Evolutionary conservation across 2,329 filamentous ascomycete genomes (phyloP).

Genomic region (Colletotrichum gigasporum): DNA sequence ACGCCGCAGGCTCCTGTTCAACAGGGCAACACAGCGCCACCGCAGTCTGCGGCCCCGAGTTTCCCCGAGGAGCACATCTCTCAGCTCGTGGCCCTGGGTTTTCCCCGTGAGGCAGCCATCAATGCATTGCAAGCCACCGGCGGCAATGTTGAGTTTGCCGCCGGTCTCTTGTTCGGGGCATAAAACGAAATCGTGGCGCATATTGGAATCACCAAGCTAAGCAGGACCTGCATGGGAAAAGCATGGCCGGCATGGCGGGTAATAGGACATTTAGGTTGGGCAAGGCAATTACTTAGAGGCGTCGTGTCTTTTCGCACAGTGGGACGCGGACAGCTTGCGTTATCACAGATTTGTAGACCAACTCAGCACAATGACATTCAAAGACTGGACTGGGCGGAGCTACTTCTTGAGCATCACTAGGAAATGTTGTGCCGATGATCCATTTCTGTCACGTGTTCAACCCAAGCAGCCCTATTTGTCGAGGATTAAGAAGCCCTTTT

Average conservation of each 20-base stretch:
- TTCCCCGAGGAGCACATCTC: constrained; percentile 75
- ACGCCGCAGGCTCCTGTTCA: constrained; percentile 37
- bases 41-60: constrained; percentile 39
- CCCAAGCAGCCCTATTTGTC: no score
- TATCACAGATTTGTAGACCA: constrained; percentile 1
- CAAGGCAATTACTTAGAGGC: constrained; percentile 9
- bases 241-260: background rate
- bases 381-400: no score
- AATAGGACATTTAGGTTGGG: background rate
- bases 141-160: constrained; percentile 90
- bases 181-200: constrained; percentile 32
- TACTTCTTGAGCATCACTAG: no score
- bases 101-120: constrained; percentile 78
- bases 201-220: background rate
- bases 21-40: constrained; percentile 35
- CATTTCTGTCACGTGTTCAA: background rate
- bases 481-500: no score
- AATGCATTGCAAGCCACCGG: constrained; percentile 83
- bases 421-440: no score
- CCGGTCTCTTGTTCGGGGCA: constrained; percentile 75
- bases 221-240: background rate
- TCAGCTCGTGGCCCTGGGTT: constrained; percentile 80
- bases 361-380: background rate
- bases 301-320: background rate
- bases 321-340: background rate